Conservation (phyloP, 805 yeast species). For the Kregervanrija pseudodelftensis region DNA sequence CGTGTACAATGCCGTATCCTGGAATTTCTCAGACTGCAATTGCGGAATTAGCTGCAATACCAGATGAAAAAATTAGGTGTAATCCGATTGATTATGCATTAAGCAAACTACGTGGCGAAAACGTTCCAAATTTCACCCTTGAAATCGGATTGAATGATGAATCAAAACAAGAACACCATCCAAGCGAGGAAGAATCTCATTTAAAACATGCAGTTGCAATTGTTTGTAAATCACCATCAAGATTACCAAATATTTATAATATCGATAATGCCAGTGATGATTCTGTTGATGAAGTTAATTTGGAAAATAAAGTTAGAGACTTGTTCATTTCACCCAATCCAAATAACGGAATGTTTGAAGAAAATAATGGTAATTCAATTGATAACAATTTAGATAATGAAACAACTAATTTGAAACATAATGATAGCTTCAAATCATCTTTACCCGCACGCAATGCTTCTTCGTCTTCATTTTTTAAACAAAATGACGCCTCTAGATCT, state of each 20-base stretch:
- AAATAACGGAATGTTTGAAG: slow-evolving; percentile 6
- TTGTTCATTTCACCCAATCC: slow-evolving; percentile 23
- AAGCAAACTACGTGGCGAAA: slow-evolving; percentile 69
- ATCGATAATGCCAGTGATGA: background rate
- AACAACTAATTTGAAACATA: too few species aligned
- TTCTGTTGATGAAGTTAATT: slow-evolving; percentile 23
- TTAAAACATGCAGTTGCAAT: slow-evolving; percentile 13
- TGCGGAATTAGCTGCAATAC: slow-evolving; percentile 74
- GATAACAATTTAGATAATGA: too few species aligned
- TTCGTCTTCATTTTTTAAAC: too few species aligned
- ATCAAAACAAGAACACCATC: background rate
- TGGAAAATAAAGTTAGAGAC: slow-evolving; percentile 29
- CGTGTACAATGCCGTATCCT: slow-evolving; percentile 33
- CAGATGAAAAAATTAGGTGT: slow-evolving; percentile 63
- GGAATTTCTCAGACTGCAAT: slow-evolving; percentile 52
- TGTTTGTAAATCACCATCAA: slow-evolving; percentile 11
- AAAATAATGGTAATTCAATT: slow-evolving; percentile 1
- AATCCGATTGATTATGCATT: slow-evolving; percentile 75
- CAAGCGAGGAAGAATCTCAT: slow-evolving; percentile 6
- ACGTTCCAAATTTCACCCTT: background rate
- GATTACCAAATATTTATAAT: background rate
- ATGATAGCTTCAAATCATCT: too few species aligned
- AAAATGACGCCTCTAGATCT: too few species aligned
- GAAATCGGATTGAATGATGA: slow-evolving; percentile 23
- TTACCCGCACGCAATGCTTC: too few species aligned